Evolutionary conservation across 2,329 filamentous ascomycete genomes (phyloP).

Genomic region (Xylariaceae sp.): DNA sequence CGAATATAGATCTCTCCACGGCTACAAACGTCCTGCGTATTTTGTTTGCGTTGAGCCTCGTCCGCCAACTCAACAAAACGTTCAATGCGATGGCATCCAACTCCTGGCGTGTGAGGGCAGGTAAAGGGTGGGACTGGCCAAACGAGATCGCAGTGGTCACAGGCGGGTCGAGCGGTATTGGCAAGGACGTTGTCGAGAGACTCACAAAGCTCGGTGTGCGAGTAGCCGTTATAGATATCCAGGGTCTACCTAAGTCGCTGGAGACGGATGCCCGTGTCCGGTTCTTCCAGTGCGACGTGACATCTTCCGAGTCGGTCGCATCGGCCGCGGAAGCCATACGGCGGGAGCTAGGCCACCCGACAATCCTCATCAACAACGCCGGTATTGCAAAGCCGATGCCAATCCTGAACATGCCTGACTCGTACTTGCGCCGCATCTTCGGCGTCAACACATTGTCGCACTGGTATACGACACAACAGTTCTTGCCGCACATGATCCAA

Average conservation of each 20-base stretch:
- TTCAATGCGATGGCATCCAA: conserved; percentile 12
- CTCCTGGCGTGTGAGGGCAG: conserved; percentile 13
- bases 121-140: conserved; percentile 18
- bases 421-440: conserved; percentile 13
- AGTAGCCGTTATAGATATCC: conserved; percentile 17
- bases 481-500: conserved; percentile 18
- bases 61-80: conserved; percentile 5
- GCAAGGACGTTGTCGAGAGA: conserved; percentile 13
- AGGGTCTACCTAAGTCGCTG: conserved; percentile 13
- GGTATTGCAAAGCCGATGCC: conserved; percentile 8
- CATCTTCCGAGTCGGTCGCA: conserved; percentile 10
- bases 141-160: conserved; percentile 18
- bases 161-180: conserved; percentile 17
- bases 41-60: conserved; percentile 11
- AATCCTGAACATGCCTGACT: conserved; percentile 14
- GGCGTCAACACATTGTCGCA: conserved; percentile 16
- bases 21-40: conserved; percentile 6
- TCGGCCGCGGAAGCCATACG: conserved; percentile 13
- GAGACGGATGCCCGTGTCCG: conserved; percentile 5
- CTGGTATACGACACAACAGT: conserved; percentile 17
- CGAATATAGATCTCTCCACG: conserved; percentile 5
- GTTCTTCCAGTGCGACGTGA: conserved; percentile 17
- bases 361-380: conserved; percentile 20
- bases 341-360: conserved; percentile 13
- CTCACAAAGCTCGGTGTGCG: conserved; percentile 11